phyloP scores from a whole-genome alignment of 2,329 filamentous ascomycete species.

The Phyllosticta citrichinensis region DNA sequence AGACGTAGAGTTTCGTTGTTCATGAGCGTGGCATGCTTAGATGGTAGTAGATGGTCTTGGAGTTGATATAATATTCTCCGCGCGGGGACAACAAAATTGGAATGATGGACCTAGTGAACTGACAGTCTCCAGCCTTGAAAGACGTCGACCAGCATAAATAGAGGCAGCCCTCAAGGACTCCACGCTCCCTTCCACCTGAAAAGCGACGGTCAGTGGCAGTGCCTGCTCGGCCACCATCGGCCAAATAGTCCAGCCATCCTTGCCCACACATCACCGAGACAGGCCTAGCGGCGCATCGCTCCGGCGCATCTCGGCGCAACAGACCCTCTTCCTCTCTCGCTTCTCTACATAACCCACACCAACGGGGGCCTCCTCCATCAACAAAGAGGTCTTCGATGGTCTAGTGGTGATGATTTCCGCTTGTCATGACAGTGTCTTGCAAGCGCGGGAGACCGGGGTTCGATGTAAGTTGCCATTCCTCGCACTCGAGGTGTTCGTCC shows the following conservation, averaged over 20 bases:
- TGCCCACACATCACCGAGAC: not conserved
- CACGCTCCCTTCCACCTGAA: no score
- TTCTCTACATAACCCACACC: not conserved
- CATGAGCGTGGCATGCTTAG: not conserved
- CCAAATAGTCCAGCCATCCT: not conserved
- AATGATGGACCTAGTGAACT: no score
- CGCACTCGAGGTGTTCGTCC: not conserved
- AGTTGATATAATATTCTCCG: no score
- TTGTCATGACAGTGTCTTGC: not conserved
- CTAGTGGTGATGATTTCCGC: not conserved
- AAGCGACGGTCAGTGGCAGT: no score
- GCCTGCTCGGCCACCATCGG: not conserved
- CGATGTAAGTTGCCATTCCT: slow-evolving; percentile 11
- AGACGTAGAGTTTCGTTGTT: not conserved
- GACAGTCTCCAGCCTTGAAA: no score
- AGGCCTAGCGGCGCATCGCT: not conserved
- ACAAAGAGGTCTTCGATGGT: not conserved
- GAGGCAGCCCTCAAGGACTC: no score
- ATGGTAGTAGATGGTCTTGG: not conserved
- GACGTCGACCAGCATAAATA: no score
- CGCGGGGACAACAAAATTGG: no score
- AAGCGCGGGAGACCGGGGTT: slow-evolving; percentile 23
- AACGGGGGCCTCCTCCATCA: not conserved
- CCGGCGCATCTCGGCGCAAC: not conserved
- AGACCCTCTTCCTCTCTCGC: not conserved